phyloP scores from a whole-genome alignment of 1,284 basidiomycete species.

The Cryptococcus maquisensis region DNA sequence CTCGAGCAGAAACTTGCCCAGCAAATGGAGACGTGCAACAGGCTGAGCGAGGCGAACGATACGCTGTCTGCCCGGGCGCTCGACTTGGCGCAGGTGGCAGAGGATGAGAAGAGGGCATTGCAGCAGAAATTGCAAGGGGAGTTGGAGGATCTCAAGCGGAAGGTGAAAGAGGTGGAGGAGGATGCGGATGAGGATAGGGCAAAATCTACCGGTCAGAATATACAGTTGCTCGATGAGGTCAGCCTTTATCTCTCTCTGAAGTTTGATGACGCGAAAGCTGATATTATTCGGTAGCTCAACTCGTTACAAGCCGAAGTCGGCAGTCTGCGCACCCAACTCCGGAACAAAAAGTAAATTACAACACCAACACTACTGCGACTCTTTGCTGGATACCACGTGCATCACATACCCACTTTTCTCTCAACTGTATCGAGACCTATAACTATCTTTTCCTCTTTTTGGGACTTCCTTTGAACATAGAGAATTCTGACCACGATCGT shows the following conservation, averaged over 20 bases:
- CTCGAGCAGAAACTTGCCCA: constrained; percentile 66
- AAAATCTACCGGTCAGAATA: constrained; percentile 40
- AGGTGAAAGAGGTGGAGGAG: constrained; percentile 30
- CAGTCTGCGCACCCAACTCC: constrained; percentile 38
- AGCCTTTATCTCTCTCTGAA: constrained; percentile 7
- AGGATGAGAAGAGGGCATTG: constrained; percentile 33
- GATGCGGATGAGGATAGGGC: constrained; percentile 40
- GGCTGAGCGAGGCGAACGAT: constrained; percentile 72
- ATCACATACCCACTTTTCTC: not conserved
- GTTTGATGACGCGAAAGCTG: not conserved
- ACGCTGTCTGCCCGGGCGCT: constrained; percentile 66
- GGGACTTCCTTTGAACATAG: too few relatives aligned
- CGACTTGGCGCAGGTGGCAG: constrained; percentile 70
- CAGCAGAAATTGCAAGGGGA: constrained; percentile 29
- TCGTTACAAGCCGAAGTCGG: constrained; percentile 46
- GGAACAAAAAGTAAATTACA: constrained; percentile 16
- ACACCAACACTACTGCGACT: too few relatives aligned
- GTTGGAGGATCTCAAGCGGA: constrained; percentile 30
- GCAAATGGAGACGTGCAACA: constrained; percentile 64
- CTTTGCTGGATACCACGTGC: too few relatives aligned
- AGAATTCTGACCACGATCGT: too few relatives aligned
- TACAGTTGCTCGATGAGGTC: constrained; percentile 48
- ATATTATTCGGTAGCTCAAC: constrained; percentile 32
- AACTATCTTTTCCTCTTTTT: not conserved
- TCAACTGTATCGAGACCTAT: not conserved